Base-by-base conservation (phyloP, 1,284 basidiomycete genomes). In the Cryptococcus floricola region DNA sequence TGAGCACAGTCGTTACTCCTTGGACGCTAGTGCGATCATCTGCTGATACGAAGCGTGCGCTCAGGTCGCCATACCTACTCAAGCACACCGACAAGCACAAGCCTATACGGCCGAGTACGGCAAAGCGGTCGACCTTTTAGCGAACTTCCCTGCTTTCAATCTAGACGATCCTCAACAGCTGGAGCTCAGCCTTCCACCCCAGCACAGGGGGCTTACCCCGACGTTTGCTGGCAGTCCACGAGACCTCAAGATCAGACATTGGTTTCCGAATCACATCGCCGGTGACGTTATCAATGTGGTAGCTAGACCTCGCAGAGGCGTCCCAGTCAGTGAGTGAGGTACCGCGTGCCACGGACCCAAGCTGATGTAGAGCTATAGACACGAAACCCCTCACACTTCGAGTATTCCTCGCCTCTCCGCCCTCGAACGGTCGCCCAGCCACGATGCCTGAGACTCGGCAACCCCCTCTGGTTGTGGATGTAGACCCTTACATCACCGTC, bases 21-120 rank as follows among this genome's bases (percentile, higher is more conserved):
- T 49, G 25, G 25, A 12, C 18, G n/a, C 10, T 25, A 16, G 23
- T 25, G 14, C n/a, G 31, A 50, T 19, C 39, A 19, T 38, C 12
- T 42, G 39, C 44, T 44, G 42, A 44, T 37, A 16, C 27, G 8
- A 25, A 34, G n/a, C 28, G 52, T 37, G 28, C 39, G 7, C 4
- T 10, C 60, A 76, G 75, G 72, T 74, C 9, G 56, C 61, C 7
- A 73, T 77, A 23, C 75, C 75, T 14, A 62, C 57, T 52, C 65
- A 68, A 43, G 75, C 75, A 9, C 65, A 70, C 43, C 52, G 62
- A 37, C 67, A 75, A 45, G 66, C 74, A 10, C 54, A 54, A 25
- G 61, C 66, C 7, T 75, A 75, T 52, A 60, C 58, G 5, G 56
- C 62, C 27, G 60, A 61, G 48, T 74, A 67, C 52, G 61, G 61